Evolutionary conservation across 2,329 filamentous ascomycete genomes (phyloP).

Genomic region (Apiospora pterosperma): DNA sequence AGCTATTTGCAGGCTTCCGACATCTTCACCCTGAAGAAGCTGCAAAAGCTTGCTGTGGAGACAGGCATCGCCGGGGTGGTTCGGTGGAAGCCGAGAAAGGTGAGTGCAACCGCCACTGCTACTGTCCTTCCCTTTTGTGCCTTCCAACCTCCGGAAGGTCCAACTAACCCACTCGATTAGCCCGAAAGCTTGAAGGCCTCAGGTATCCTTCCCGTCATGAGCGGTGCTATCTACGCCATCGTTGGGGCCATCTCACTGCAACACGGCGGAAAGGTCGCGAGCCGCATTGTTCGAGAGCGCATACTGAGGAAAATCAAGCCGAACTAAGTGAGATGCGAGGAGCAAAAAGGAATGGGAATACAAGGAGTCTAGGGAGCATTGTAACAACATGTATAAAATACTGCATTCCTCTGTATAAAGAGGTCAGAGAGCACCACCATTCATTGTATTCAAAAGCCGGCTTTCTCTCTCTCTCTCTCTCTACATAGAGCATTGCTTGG

Average conservation of each 20-base stretch:
- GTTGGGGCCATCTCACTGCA: conserved; percentile 88
- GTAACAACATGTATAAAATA: conserved; percentile 12
- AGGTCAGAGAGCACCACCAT: background rate
- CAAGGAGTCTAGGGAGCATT: background rate
- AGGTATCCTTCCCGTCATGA: conserved; percentile 71
- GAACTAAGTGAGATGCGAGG: background rate
- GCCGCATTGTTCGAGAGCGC: conserved; percentile 70
- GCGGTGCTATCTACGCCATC: conserved; percentile 78
- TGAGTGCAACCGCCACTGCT: conserved; percentile 42
- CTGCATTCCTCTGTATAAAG: conserved; percentile 6
- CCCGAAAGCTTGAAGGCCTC: conserved; percentile 67
- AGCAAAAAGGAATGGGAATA: background rate
- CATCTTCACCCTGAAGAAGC: conserved; percentile 59
- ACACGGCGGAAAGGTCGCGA: conserved; percentile 75
- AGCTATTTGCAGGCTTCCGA: conserved; percentile 55
- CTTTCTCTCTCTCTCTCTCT: background rate
- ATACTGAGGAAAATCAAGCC: conserved; percentile 52
- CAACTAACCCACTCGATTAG: conserved; percentile 25
- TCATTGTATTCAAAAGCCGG: background rate
- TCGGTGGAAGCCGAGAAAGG: conserved; percentile 84
- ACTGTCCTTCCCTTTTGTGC: too few relatives aligned
- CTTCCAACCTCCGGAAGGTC: background rate
- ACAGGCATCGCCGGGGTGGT: conserved; percentile 73
- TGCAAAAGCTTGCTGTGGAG: conserved; percentile 65
- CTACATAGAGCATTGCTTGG: background rate